phyloP scores from a whole-genome alignment of 306 rosid species.

The Quercus robur region DNA sequence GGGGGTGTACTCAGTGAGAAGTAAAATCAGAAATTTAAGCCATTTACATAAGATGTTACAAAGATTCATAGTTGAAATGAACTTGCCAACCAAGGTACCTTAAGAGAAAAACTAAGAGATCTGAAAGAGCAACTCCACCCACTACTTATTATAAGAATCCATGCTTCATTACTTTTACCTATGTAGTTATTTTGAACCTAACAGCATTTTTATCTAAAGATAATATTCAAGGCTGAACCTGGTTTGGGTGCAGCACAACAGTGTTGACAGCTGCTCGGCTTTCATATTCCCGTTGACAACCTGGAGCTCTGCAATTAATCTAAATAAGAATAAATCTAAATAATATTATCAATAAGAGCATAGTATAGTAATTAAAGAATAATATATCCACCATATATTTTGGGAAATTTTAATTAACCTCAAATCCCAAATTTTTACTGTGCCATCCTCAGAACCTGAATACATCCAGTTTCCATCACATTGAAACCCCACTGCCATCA shows the following conservation, averaged over 20 bases:
- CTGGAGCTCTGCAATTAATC: constrained; percentile 75
- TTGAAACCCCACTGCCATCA: constrained; percentile 98
- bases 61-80: background rate
- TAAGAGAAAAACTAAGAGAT: background rate
- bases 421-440: constrained; percentile 98
- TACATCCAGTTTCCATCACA: constrained; percentile 99
- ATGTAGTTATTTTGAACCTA: background rate
- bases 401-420: constrained; percentile 42
- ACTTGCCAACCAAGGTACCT: background rate
- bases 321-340: constrained; percentile 16
- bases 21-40: background rate
- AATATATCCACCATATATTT: background rate
- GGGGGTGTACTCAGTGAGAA: background rate
- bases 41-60: background rate
- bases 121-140: constrained; percentile 1
- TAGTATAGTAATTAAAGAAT: background rate
- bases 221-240: constrained; percentile 46
- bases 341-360: background rate
- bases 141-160: constrained; percentile 5
- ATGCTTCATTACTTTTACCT: background rate
- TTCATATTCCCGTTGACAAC: constrained; percentile 98
- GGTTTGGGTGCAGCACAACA: constrained; percentile 96
- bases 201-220: background rate
- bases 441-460: constrained; percentile 99
- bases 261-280: constrained; percentile 97